phyloP scores from a whole-genome alignment of 1,284 basidiomycete genomes.

The Jaminaea rosea region DNA sequence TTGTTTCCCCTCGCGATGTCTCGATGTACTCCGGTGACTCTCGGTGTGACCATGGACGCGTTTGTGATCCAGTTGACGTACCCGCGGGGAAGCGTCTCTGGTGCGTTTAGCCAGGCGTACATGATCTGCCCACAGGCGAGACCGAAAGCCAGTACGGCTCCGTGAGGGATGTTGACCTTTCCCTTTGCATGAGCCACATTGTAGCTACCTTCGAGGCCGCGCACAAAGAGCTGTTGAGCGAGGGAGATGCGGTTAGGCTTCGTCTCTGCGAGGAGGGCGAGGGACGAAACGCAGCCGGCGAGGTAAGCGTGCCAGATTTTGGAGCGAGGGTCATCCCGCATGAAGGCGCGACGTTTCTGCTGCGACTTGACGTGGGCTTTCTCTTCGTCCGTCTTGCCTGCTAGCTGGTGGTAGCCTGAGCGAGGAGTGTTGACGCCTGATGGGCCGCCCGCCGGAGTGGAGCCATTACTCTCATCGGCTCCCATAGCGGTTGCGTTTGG shows the following conservation, averaged over 20 bases:
- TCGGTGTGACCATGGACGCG: constrained; percentile 26
- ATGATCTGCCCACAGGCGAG: constrained; percentile 71
- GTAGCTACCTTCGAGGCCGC: constrained; percentile 71
- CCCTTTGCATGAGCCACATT: constrained; percentile 60
- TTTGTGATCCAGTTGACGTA: constrained; percentile 43
- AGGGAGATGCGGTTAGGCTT: constrained; percentile 62
- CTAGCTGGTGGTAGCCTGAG: constrained; percentile 20
- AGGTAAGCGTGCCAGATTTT: constrained; percentile 76
- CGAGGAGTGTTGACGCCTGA: constrained; percentile 24
- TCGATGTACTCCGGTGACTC: constrained; percentile 3
- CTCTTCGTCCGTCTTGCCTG: constrained; percentile 25
- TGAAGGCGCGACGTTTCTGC: constrained; percentile 34
- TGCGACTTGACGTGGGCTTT: constrained; percentile 22
- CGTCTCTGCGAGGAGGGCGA: constrained; percentile 77
- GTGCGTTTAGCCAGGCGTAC: constrained; percentile 61
- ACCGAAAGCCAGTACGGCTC: constrained; percentile 73
- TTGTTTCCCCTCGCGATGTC: constrained; percentile 1
- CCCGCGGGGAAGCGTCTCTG: constrained; percentile 22
- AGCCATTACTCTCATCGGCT: no score
- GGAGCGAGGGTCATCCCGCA: constrained; percentile 34
- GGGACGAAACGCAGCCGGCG: constrained; percentile 69
- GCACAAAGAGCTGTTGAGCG: constrained; percentile 81
- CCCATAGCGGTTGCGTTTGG: neutral
- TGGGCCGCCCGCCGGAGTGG: constrained; percentile 4
- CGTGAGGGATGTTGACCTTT: constrained; percentile 65